These are phyloP conservation scores for Diaporthe sp. DNA, from an alignment of 2,329 filamentous ascomycete species.

Conservation along the genomic window DNA sequence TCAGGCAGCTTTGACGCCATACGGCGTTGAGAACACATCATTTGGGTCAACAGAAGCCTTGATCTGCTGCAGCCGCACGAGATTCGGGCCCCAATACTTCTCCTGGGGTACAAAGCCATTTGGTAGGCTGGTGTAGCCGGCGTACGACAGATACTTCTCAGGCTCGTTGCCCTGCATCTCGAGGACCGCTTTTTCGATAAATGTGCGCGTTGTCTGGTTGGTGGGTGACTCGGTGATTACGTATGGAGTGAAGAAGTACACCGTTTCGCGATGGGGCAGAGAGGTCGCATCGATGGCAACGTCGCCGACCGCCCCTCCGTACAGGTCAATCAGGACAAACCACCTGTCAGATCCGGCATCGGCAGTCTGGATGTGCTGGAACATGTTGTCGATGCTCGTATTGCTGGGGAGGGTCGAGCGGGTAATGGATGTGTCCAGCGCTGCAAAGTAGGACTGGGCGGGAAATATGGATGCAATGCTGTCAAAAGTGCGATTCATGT, in stretches of 20 bases:
- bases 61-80: neutral
- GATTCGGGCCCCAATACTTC: slow-evolving; percentile 1
- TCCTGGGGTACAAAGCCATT: neutral
- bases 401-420: neutral
- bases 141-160: neutral
- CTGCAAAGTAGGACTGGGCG: neutral
- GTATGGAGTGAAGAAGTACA: slow-evolving; percentile 1
- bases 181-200: neutral
- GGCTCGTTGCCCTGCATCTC: neutral
- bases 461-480: neutral
- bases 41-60: neutral
- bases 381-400: neutral
- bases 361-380: neutral
- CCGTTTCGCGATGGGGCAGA: neutral
- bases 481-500: slow-evolving; percentile 2
- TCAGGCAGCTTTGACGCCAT: neutral
- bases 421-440: neutral
- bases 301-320: neutral
- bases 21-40: neutral
- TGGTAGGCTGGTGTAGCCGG: neutral
- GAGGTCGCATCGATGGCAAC: neutral
- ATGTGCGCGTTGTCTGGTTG: neutral
- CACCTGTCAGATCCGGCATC: neutral
- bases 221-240: neutral
- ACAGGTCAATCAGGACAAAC: neutral